phyloP scores from a whole-genome alignment of 1,284 basidiomycete genomes.

The Pseudozyma pruni region DNA sequence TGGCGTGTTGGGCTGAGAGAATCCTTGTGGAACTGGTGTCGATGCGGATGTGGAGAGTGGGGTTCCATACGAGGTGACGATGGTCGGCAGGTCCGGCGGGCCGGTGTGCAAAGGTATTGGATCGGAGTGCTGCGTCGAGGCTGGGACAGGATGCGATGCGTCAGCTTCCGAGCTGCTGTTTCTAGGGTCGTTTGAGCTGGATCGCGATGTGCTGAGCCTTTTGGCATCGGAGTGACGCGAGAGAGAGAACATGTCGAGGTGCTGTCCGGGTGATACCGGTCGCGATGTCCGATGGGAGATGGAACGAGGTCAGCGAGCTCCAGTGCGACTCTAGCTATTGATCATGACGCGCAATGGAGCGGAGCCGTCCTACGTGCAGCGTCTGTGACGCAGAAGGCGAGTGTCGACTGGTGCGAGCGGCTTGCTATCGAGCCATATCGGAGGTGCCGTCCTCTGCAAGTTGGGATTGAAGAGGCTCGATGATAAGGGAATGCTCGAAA shows the following conservation, averaged over 20 bases:
- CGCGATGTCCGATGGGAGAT: slow-evolving; percentile 3
- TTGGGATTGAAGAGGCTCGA: no score
- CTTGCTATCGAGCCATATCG: slow-evolving; percentile 15
- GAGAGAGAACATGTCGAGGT: slow-evolving; percentile 23
- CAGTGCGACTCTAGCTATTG: background rate
- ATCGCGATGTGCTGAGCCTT: slow-evolving; percentile 15
- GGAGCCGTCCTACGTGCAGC: no score
- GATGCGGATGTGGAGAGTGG: slow-evolving; percentile 20
- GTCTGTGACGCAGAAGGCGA: no score
- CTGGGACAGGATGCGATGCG: background rate
- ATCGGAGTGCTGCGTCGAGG: slow-evolving; percentile 2
- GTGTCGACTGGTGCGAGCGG: background rate
- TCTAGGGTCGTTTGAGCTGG: slow-evolving; percentile 1
- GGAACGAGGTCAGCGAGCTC: background rate
- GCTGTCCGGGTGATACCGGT: background rate
- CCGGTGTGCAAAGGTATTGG: slow-evolving; percentile 10
- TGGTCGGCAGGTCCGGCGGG: slow-evolving; percentile 24
- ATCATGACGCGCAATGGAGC: background rate
- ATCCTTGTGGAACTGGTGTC: background rate
- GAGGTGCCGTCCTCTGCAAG: background rate
- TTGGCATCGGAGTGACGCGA: slow-evolving; percentile 25
- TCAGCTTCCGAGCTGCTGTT: slow-evolving; percentile 1
- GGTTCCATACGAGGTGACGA: slow-evolving; percentile 26
- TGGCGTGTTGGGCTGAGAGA: background rate
- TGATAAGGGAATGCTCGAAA: no score